Percentiles rank a stretch among this genome's conserved stretches.
phyloP scores from a whole-genome alignment of 2,329 filamentous ascomycete genomes.

The Fusarium subglutinans region DNA sequence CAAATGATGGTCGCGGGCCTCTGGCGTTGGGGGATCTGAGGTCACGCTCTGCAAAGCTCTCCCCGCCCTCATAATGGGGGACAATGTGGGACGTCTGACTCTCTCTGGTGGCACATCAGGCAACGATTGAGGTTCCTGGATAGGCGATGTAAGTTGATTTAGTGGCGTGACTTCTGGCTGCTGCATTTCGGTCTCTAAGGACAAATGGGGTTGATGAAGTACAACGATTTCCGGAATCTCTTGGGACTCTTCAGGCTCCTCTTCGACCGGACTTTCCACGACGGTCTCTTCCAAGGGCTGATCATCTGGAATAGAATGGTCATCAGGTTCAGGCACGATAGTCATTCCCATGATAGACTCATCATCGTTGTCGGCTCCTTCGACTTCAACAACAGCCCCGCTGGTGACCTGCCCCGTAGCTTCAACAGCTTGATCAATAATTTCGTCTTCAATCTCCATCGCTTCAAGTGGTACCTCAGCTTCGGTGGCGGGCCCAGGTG shows the following conservation, averaged over 20 bases:
- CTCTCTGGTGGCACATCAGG: conserved; percentile 44
- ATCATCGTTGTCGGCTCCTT: background rate
- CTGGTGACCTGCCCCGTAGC: background rate
- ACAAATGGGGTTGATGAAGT: conserved; percentile 17
- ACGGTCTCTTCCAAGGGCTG: conserved; percentile 19
- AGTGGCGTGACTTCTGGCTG: conserved; percentile 47
- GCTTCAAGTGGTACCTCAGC: conserved; percentile 6
- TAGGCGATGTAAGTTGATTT: conserved; percentile 51
- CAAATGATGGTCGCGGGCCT: conserved; percentile 59
- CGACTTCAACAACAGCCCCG: conserved; percentile 10
- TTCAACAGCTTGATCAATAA: background rate
- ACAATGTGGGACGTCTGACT: conserved; percentile 57
- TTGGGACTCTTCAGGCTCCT: conserved; percentile 17
- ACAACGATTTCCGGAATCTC: conserved; percentile 12
- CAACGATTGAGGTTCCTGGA: conserved; percentile 47
- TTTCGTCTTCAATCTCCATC: conserved; percentile 28
- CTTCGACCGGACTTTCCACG: conserved; percentile 16
- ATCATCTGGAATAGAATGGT: background rate
- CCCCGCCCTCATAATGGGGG: conserved; percentile 67
- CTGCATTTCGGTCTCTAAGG: conserved; percentile 16
- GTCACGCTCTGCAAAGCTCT: conserved; percentile 66
- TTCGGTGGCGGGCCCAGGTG: background rate
- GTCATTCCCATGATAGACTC: conserved; percentile 14
- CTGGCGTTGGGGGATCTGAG: conserved; percentile 67
- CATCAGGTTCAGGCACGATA: conserved; percentile 7